Evolutionary conservation across 805 yeast genomes (phyloP).

Genomic region (Suhomyces vadensis): DNA sequence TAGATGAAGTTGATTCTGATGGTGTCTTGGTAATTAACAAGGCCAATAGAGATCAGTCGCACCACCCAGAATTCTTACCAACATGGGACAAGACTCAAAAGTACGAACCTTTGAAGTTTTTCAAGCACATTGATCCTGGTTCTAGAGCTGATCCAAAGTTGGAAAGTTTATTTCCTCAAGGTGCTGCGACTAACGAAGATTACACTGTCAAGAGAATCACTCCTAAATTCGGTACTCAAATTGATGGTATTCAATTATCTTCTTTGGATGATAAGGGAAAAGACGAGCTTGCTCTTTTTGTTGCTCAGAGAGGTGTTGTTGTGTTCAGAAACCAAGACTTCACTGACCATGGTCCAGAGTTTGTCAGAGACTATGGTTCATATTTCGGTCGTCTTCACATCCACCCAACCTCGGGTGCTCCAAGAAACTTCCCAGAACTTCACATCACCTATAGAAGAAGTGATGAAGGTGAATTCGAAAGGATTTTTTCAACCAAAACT

Average conservation of each 20-base stretch:
- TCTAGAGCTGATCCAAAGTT: conserved; percentile 60
- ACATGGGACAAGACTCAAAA: conserved; percentile 66
- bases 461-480: conserved; percentile 27
- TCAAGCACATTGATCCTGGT: conserved; percentile 66
- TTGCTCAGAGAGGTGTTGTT: conserved; percentile 71
- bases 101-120: conserved; percentile 52
- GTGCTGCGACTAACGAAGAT: conserved; percentile 17
- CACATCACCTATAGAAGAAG: conserved; percentile 38
- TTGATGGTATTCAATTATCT: conserved; percentile 61
- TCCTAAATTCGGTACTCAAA: conserved; percentile 70
- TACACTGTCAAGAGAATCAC: conserved; percentile 46
- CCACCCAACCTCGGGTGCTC: conserved; percentile 76
- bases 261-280: conserved; percentile 53
- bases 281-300: conserved; percentile 67
- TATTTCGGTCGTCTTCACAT: conserved; percentile 72
- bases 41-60: conserved; percentile 32
- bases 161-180: conserved; percentile 50
- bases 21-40: conserved; percentile 51
- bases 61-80: conserved; percentile 62
- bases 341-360: conserved; percentile 48
- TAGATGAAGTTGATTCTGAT: conserved; percentile 48
- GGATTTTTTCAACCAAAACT: conserved; percentile 28
- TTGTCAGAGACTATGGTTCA: conserved; percentile 53
- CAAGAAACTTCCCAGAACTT: conserved; percentile 40
- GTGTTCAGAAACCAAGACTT: conserved; percentile 69